phyloP scores from a whole-genome alignment of 106 monocot genomes.

The Dendrobium huoshanense region DNA sequence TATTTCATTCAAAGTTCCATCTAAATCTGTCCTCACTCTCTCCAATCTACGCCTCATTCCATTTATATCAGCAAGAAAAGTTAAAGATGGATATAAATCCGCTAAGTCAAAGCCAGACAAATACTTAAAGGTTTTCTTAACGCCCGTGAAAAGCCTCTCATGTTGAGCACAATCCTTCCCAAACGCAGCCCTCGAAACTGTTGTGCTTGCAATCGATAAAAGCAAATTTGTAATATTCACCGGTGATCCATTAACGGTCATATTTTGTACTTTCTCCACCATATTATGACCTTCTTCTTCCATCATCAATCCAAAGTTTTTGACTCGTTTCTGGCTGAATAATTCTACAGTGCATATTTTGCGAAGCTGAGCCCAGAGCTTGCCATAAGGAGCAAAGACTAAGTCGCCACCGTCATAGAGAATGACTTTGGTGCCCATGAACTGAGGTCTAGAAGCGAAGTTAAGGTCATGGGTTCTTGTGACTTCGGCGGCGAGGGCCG shows the following conservation, averaged over 20 bases:
- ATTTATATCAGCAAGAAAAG: constrained; percentile 6
- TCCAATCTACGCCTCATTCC: constrained; percentile 3
- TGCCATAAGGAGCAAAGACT: constrained; percentile 29
- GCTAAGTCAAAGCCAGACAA: constrained; percentile 17
- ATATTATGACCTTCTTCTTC: constrained; percentile 22
- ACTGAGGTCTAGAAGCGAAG: constrained; percentile 15
- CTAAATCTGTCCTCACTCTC: constrained; percentile 1
- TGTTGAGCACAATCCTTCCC: constrained; percentile 15
- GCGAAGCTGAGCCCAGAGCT: constrained; percentile 31
- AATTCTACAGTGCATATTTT: constrained; percentile 33
- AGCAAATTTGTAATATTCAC: constrained; percentile 25
- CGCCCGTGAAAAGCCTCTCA: neutral
- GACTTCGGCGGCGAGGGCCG: constrained; percentile 13
- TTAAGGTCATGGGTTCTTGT: constrained; percentile 25
- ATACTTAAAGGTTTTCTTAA: neutral
- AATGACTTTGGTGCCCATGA: neutral
- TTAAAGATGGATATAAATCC: constrained; percentile 37
- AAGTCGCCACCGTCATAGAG: constrained; percentile 14
- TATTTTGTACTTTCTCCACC: constrained; percentile 5
- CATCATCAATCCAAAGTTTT: constrained; percentile 15
- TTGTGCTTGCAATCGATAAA: constrained; percentile 6
- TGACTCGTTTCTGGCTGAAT: constrained; percentile 21
- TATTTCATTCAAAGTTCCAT: constrained; percentile 17
- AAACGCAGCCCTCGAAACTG: constrained; percentile 10
- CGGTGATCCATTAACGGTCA: neutral